Conservation (phyloP, 192 early-diverging fungal species). For the Coemansia sp. region DNA sequence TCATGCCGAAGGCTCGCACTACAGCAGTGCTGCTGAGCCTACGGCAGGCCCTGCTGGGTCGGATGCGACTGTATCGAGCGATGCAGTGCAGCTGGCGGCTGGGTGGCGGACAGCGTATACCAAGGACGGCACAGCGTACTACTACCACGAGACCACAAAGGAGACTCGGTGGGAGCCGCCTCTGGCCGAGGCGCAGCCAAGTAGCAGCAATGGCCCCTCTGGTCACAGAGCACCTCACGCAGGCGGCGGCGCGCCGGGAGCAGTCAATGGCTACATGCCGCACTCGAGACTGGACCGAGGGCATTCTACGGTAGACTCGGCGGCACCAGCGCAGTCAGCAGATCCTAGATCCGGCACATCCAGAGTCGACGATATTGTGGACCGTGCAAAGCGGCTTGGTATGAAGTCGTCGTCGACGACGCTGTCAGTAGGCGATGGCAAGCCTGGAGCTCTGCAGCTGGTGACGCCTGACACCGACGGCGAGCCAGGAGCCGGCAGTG, state of each 20-base stretch:
- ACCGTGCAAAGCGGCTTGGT: conserved; percentile 30
- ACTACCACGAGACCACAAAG: conserved; percentile 47
- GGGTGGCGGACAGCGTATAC: conserved; percentile 44
- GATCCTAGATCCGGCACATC: too few species aligned
- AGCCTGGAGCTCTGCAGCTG: conserved; percentile 8
- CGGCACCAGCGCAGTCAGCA: background rate
- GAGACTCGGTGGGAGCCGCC: conserved; percentile 47
- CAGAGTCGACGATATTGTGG: conserved; percentile 42
- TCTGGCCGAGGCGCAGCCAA: background rate
- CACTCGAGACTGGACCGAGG: background rate
- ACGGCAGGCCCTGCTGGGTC: background rate
- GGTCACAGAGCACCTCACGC: background rate
- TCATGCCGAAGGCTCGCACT: conserved; percentile 11
- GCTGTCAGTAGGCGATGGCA: background rate
- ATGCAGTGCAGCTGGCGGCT: conserved; percentile 26
- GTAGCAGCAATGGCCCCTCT: too few species aligned
- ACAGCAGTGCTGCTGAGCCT: conserved; percentile 1
- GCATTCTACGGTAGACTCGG: background rate
- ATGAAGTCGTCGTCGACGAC: conserved; percentile 3
- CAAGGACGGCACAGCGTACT: conserved; percentile 30
- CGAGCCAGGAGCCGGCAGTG: conserved; percentile 4
- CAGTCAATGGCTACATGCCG: background rate
- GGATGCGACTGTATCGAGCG: too few species aligned
- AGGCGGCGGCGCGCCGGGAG: background rate
- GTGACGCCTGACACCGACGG: conserved; percentile 40